Percentiles rank a stretch among this genome's conserved stretches.
Conservation (phyloP, 1,284 basidiomycete genomes). For the Heterobasidion annosum region DNA sequence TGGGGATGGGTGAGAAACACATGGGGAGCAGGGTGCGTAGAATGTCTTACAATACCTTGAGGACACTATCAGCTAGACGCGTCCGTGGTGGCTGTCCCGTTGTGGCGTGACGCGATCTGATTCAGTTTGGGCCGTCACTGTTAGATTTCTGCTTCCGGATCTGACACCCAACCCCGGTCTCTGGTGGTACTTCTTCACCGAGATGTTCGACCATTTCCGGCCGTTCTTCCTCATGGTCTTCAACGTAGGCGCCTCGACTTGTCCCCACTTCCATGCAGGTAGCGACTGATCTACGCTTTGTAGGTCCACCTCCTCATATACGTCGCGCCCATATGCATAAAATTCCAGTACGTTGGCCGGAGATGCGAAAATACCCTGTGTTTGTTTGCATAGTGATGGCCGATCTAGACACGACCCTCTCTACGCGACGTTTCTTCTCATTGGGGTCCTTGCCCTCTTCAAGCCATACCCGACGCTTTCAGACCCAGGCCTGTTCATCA, state of each 20-base stretch:
- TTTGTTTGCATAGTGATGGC: not conserved
- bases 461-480: conserved; percentile 90
- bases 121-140: not conserved
- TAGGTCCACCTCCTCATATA: conserved; percentile 85
- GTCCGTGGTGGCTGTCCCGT: not conserved
- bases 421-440: conserved; percentile 70
- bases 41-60: not conserved
- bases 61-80: too few species aligned
- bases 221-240: conserved; percentile 96
- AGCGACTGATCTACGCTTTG: not conserved
- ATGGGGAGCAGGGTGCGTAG: conserved; percentile 76
- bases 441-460: conserved; percentile 78
- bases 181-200: conserved; percentile 99
- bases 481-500: conserved; percentile 82
- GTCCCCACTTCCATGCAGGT: not conserved
- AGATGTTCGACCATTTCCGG: conserved; percentile 98
- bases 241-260: conserved; percentile 44
- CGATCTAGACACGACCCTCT: conserved; percentile 70
- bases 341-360: conserved; percentile 58
- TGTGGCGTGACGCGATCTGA: not conserved
- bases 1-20: conserved; percentile 66
- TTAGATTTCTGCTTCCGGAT: conserved; percentile 53
- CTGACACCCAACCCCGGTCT: conserved; percentile 90
- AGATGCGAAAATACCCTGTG: not conserved
- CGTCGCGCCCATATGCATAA: conserved; percentile 76